phyloP scores from a whole-genome alignment of 768 basidiomycete genomes.

The Leccinellum luteum region DNA sequence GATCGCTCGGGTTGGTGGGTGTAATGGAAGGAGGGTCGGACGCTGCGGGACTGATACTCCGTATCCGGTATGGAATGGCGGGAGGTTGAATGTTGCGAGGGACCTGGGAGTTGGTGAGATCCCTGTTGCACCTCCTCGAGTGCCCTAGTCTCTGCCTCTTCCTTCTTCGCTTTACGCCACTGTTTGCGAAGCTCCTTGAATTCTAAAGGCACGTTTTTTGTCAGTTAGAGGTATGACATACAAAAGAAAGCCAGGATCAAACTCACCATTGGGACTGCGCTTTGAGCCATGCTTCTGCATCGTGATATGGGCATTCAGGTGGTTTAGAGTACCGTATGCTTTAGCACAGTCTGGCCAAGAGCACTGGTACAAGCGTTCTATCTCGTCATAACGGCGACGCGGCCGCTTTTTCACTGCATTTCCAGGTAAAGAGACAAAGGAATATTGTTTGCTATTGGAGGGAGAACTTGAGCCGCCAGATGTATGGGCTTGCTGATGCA shows the following conservation, averaged over 20 bases:
- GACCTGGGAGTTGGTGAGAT: conserved; percentile 18
- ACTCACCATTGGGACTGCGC: conserved; percentile 84
- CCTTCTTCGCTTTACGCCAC: conserved; percentile 94
- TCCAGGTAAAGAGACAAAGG: conserved; percentile 78
- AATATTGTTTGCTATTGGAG: conserved; percentile 67
- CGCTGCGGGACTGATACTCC: conserved; percentile 18
- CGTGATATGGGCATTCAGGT: conserved; percentile 96
- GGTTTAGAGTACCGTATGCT: conserved; percentile 92
- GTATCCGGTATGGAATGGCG: conserved; percentile 27
- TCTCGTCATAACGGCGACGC: conserved; percentile 89
- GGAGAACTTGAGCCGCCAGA: conserved; percentile 28
- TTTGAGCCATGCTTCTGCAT: conserved; percentile 96
- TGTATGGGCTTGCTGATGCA: conserved; percentile 20
- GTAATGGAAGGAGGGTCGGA: conserved; percentile 23
- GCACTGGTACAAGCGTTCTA: conserved; percentile 90
- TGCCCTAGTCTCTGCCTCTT: conserved; percentile 38
- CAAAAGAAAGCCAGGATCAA: not conserved
- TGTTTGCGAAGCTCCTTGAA: conserved; percentile 97
- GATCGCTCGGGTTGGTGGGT: conserved; percentile 27
- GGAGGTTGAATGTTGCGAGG: conserved; percentile 21
- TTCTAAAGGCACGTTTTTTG: conserved; percentile 47
- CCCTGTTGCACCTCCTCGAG: conserved; percentile 15
- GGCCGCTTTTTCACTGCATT: conserved; percentile 82
- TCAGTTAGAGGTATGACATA: conserved; percentile 6
- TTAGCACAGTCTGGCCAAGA: conserved; percentile 77